Evolutionary conservation across 208 protist species (phyloP).

Genomic region (Trypanosoma theileri): DNA sequence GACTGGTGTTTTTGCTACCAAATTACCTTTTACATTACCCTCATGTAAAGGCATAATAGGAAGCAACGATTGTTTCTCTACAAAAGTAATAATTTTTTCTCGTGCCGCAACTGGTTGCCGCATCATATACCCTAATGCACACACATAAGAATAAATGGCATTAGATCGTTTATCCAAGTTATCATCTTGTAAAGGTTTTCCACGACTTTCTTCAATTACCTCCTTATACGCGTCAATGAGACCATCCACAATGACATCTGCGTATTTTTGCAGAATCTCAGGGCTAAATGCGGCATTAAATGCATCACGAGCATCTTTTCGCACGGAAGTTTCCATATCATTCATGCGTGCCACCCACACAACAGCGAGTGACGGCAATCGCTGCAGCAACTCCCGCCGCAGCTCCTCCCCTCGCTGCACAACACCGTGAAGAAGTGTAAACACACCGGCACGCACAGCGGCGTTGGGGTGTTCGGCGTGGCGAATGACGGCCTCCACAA

Average conservation of each 20-base stretch:
- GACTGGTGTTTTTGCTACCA: slow-evolving; percentile 59
- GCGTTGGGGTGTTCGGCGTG: slow-evolving; percentile 72
- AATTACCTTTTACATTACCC: slow-evolving; percentile 26
- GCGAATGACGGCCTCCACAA: slow-evolving; percentile 58
- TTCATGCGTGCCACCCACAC: slow-evolving; percentile 82
- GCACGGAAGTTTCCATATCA: slow-evolving; percentile 73
- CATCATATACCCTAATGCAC: slow-evolving; percentile 81
- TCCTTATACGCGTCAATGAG: slow-evolving; percentile 47
- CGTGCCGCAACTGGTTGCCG: slow-evolving; percentile 68
- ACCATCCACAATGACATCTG: slow-evolving; percentile 45
- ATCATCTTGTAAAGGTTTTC: slow-evolving; percentile 70
- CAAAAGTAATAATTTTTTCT: slow-evolving; percentile 55
- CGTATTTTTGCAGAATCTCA: slow-evolving; percentile 68
- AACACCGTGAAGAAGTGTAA: slow-evolving; percentile 50
- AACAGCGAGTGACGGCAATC: slow-evolving; percentile 52
- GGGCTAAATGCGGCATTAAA: slow-evolving; percentile 62
- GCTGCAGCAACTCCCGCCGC: slow-evolving; percentile 37
- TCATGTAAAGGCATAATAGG: slow-evolving; percentile 46
- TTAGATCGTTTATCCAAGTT: slow-evolving; percentile 68
- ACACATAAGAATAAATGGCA: slow-evolving; percentile 53
- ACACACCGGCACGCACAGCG: slow-evolving; percentile 54
- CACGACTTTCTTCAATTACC: slow-evolving; percentile 28
- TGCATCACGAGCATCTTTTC: slow-evolving; percentile 44
- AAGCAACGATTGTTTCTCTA: slow-evolving; percentile 38
- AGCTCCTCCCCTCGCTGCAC: slow-evolving; percentile 49